These are phyloP conservation scores for Xylaria intraflava DNA, from an alignment of 495 filamentous ascomycete genomes.

Conservation along the genomic window DNA sequence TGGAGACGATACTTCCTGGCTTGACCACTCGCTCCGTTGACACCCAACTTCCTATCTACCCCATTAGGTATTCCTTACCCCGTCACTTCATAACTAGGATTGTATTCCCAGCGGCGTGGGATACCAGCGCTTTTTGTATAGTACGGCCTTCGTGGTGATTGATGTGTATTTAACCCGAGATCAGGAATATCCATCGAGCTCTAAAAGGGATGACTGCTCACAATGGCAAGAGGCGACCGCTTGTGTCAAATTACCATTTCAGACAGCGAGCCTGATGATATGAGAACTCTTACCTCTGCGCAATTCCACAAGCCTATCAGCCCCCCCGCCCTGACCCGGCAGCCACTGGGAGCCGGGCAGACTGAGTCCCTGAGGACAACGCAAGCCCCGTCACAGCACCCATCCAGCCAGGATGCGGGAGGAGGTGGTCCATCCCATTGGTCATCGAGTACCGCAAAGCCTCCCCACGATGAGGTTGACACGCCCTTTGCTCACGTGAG, in stretches of 20 bases:
- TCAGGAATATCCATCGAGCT: background rate
- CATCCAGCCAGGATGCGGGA: background rate
- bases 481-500: slow-evolving; percentile 1
- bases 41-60: too few species aligned
- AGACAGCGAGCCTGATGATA: slow-evolving; percentile 8
- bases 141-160: background rate
- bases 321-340: slow-evolving; percentile 5
- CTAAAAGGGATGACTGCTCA: background rate
- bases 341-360: slow-evolving; percentile 5
- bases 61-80: too few species aligned
- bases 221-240: slow-evolving; percentile 1
- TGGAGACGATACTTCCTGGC: background rate
- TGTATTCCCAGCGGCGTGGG: too few species aligned
- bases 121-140: background rate
- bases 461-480: background rate
- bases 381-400: background rate
- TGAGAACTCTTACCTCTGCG: background rate
- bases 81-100: too few species aligned
- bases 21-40: background rate
- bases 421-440: background rate
- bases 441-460: background rate
- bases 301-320: slow-evolving; percentile 12
- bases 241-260: background rate
- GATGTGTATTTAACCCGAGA: background rate
- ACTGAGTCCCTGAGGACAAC: slow-evolving; percentile 6